Evolutionary conservation across 345 rosid species (phyloP), one percentile per base, ranked within the genome.

Genomic region (Angophora floribunda): DNA sequence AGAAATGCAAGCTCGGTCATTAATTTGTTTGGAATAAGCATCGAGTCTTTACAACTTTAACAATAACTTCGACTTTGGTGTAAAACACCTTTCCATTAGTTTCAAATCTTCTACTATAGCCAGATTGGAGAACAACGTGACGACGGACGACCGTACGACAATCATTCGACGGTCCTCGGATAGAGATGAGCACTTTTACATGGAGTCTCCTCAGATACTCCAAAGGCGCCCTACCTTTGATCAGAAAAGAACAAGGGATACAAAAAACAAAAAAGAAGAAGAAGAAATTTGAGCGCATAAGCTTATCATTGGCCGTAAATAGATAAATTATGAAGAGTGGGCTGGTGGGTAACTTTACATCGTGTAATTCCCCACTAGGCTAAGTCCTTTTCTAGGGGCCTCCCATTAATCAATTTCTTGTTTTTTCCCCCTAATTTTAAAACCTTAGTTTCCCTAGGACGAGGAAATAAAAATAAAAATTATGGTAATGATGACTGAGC

Each of bases 401-500:
- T 24, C 28, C 49, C 28, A 21, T 75, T 75, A 36, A 75, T 44
- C 49, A 75, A 41, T 75, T 75, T 41, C 14, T 41, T 41, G 5
- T 57, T 57, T 24, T 28, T 61, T 11, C 30, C 4, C 45, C 19
- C 82, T 75, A 36, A 75, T 75, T 75, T 19, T 19, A 21, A 17
- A 75, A 75, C 84, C 49, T 75, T 75, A 10, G 7, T 75, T 41
- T 41, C 84, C 82, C 49, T 10, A 41, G 15, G 49, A 10, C 49
- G 12, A 10, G 14, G 4, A 41, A 21, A 19, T 1, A 5, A 19
- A 19, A 9, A 19, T 5, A 9, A 12, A 75, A 61, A 28, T 5
- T 17, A 16, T 67, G 1, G 19, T 36, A 75, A 1, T 0, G 0
- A 36, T 10, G 13, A 41, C 13, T 36, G 1, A 36, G 13, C 13